These are phyloP conservation scores for Phaeophleospora eucalypticola DNA, from an alignment of 2,329 filamentous ascomycete genomes.

Conservation along the genomic window DNA sequence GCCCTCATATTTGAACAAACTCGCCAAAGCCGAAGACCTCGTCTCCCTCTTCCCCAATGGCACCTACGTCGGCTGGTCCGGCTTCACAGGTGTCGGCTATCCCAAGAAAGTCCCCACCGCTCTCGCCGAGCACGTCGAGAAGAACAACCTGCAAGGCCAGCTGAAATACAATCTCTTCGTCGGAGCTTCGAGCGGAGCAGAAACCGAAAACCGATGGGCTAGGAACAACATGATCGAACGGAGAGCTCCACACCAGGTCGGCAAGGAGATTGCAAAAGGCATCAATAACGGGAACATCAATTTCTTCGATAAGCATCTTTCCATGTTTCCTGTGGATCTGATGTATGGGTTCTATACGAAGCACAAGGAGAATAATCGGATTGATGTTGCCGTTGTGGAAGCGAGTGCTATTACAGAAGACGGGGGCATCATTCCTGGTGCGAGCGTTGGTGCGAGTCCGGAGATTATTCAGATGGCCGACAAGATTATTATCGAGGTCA, in stretches of 20 bases:
- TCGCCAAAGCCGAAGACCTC: conserved; percentile 73
- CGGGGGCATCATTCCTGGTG: conserved; percentile 82
- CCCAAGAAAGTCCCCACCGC: conserved; percentile 75
- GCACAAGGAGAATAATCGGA: conserved; percentile 65
- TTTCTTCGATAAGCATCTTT: conserved; percentile 91
- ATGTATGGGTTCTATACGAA: conserved; percentile 76
- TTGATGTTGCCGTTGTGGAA: conserved; percentile 78
- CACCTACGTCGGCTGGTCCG: conserved; percentile 85
- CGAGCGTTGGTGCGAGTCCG: conserved; percentile 69
- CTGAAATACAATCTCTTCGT: conserved; percentile 84
- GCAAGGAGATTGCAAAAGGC: conserved; percentile 83
- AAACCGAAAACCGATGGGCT: conserved; percentile 93
- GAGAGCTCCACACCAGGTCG: conserved; percentile 79
- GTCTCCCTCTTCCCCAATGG: conserved; percentile 77
- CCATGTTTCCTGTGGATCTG: conserved; percentile 85
- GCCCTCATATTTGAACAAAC: conserved; percentile 74
- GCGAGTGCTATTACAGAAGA: conserved; percentile 83
- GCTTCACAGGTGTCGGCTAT: conserved; percentile 71
- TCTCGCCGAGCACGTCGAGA: conserved; percentile 82
- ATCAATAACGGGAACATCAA: conserved; percentile 86
- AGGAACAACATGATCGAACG: conserved; percentile 83
- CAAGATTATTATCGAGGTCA: conserved; percentile 91
- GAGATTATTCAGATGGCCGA: conserved; percentile 88
- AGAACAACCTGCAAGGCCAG: conserved; percentile 78
- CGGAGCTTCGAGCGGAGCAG: conserved; percentile 81